Percentiles rank a stretch among this genome's conserved stretches.
Evolutionary conservation across 192 early-diverging fungal species (phyloP).

Genomic region (Coemansia sp.): DNA sequence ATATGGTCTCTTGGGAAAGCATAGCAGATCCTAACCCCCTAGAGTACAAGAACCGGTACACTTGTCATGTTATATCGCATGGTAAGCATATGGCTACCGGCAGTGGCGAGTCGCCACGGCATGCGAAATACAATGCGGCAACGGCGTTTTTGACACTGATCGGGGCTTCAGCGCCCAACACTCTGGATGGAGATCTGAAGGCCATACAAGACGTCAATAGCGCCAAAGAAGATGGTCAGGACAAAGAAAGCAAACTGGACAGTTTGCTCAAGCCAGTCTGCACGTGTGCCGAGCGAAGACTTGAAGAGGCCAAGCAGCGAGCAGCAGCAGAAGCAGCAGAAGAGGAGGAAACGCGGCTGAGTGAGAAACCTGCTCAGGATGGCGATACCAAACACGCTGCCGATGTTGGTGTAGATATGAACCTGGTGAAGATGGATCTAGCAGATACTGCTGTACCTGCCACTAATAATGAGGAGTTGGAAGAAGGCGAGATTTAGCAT

Average conservation of each 20-base stretch:
- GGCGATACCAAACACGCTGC: too few species aligned
- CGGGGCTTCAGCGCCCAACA: constrained; percentile 39
- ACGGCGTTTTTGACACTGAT: constrained; percentile 23
- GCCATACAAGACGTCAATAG: constrained; percentile 7
- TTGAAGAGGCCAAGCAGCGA: constrained; percentile 10
- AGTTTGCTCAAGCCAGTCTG: constrained; percentile 44
- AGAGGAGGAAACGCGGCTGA: background rate
- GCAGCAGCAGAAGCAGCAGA: constrained; percentile 10
- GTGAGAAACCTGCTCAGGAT: background rate
- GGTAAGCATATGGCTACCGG: constrained; percentile 12
- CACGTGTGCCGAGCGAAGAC: constrained; percentile 23
- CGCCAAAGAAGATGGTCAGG: background rate
- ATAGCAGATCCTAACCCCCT: constrained; percentile 25
- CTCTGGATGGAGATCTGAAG: constrained; percentile 35
- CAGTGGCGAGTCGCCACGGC: constrained; percentile 38
- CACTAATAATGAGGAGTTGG: background rate
- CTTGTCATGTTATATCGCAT: constrained; percentile 33
- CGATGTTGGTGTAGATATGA: too few species aligned
- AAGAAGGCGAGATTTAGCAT: constrained; percentile 9
- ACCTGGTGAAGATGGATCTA: too few species aligned
- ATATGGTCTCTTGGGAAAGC: constrained; percentile 23
- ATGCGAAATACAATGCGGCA: constrained; percentile 39
- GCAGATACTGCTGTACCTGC: too few species aligned
- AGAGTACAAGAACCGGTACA: constrained; percentile 30
- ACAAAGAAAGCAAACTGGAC: constrained; percentile 14